These are phyloP conservation scores for Rutstroemia sp. DNA, from an alignment of 2,329 filamentous ascomycete genomes.

Conservation along the genomic window DNA sequence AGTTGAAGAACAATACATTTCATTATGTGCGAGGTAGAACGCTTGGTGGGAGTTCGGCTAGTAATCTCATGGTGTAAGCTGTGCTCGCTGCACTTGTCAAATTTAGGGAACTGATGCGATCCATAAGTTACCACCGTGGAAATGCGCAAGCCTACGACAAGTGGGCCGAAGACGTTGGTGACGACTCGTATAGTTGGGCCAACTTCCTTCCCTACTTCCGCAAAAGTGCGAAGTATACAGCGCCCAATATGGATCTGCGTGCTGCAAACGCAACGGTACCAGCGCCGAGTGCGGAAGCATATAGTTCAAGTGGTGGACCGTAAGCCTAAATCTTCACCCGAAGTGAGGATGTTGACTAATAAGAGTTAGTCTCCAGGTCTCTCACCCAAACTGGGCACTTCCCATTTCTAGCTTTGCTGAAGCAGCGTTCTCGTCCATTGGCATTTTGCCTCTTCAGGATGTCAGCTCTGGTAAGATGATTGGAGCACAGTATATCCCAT, in stretches of 20 bases:
- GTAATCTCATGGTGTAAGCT: conserved; percentile 29
- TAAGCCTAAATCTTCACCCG: neutral
- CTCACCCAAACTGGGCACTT: conserved; percentile 2
- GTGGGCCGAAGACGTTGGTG: conserved; percentile 1
- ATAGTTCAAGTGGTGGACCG: neutral
- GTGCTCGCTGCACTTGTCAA: neutral
- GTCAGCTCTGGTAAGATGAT: neutral
- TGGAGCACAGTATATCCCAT: neutral
- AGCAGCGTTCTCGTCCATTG: conserved; percentile 2
- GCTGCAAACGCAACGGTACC: neutral
- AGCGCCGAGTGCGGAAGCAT: neutral
- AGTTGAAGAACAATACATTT: conserved; percentile 6
- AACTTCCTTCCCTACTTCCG: conserved; percentile 1
- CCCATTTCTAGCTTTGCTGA: neutral
- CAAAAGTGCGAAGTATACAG: neutral
- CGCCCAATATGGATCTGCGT: neutral
- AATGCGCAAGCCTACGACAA: neutral
- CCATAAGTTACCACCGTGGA: neutral
- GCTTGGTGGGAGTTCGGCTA: conserved; percentile 30
- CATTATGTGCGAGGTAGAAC: conserved; percentile 28
- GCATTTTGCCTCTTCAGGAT: neutral
- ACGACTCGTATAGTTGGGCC: neutral
- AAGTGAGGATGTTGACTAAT: neutral
- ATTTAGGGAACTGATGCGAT: neutral
- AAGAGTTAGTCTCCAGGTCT: neutral